Percentiles rank a stretch among this genome's conserved stretches.
Evolutionary conservation across 2,329 filamentous ascomycete genomes (phyloP).

Genomic region (Trichoderma endophyticum): DNA sequence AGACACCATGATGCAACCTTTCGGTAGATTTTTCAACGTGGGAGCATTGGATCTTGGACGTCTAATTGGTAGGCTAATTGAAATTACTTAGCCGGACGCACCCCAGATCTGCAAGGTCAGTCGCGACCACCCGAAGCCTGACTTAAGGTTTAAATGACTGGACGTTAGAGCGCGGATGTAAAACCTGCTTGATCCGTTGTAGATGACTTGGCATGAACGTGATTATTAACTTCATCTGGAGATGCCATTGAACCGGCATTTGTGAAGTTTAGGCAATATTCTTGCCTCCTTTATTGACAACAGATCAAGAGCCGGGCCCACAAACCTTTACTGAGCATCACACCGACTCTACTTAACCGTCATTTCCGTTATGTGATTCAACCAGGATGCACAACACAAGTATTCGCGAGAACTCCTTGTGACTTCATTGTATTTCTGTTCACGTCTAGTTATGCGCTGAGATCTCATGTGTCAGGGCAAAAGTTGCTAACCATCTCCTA

Average conservation of each 20-base stretch:
- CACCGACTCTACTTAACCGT: background rate
- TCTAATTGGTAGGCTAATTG: constrained; percentile 1
- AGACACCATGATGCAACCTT: background rate
- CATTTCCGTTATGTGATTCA: background rate
- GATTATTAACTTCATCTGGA: background rate
- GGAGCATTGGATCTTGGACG: background rate
- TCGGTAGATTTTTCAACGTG: background rate
- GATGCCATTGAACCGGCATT: background rate
- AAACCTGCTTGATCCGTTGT: background rate
- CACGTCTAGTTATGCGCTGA: too few relatives aligned
- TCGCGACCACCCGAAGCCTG: background rate
- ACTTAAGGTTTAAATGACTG: background rate
- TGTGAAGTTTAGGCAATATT: constrained; percentile 2
- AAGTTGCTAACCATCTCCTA: too few relatives aligned
- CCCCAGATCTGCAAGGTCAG: constrained; percentile 1
- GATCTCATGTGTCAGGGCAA: too few relatives aligned
- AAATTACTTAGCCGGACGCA: background rate
- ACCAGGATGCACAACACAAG: background rate
- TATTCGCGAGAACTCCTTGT: background rate
- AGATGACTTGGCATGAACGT: background rate
- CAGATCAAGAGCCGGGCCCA: background rate
- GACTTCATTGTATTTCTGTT: too few relatives aligned
- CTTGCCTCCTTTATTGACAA: background rate
- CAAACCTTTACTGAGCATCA: background rate
- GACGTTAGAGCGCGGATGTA: background rate